phyloP scores from a whole-genome alignment of 495 filamentous ascomycete genomes.

The Chlorociboria aeruginascens region DNA sequence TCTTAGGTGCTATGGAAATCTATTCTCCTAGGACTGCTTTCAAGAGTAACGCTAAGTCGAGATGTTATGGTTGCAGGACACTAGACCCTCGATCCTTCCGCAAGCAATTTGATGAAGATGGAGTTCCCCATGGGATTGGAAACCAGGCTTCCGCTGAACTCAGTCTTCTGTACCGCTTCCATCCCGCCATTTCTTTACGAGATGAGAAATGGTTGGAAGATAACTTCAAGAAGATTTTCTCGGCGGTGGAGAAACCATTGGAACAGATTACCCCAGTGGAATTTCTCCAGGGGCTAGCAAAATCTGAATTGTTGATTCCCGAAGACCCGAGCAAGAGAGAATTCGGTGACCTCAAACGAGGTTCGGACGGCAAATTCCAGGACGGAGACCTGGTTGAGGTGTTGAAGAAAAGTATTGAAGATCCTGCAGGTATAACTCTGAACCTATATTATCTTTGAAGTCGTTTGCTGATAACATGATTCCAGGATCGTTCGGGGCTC shows the following conservation, averaged over 20 bases:
- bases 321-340: conserved; percentile 48
- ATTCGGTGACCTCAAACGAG: conserved; percentile 50
- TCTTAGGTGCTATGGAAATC: too few species aligned
- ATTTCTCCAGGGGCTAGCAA: conserved; percentile 33
- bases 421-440: conserved; percentile 24
- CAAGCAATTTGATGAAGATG: conserved; percentile 26
- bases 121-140: conserved; percentile 52
- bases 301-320: conserved; percentile 46
- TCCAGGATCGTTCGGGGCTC: conserved; percentile 47
- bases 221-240: conserved; percentile 1
- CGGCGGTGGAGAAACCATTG: too few species aligned
- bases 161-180: conserved; percentile 62
- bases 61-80: too few species aligned
- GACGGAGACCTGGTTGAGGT: conserved; percentile 60
- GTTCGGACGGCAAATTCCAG: conserved; percentile 43
- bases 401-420: conserved; percentile 53
- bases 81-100: not conserved
- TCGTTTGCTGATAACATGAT: too few species aligned
- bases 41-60: too few species aligned
- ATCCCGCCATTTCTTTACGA: conserved; percentile 55
- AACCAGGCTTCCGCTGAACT: conserved; percentile 71
- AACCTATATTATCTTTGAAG: too few species aligned
- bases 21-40: too few species aligned
- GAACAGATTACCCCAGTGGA: too few species aligned
- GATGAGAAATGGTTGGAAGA: conserved; percentile 64